phyloP scores from a whole-genome alignment of 192 early-diverging fungal genomes.

The Entrophospora sp. region DNA sequence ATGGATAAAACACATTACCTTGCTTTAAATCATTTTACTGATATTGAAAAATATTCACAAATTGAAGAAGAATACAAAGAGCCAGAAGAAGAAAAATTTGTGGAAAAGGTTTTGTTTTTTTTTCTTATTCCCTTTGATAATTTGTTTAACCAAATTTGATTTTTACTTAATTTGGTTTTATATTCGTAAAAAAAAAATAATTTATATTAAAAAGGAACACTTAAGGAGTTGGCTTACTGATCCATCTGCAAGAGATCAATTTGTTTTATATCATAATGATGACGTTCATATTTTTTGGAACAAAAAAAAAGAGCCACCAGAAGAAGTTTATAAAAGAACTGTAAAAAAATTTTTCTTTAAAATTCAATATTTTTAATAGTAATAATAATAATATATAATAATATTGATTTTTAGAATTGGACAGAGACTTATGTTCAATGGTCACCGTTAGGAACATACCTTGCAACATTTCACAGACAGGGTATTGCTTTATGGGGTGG shows the following conservation, averaged over 20 bases:
- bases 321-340: conserved; percentile 56
- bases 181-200: not conserved
- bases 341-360: conserved; percentile 24
- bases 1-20: conserved; percentile 71
- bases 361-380: not conserved
- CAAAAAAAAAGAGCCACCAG: conserved; percentile 75
- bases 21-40: conserved; percentile 80
- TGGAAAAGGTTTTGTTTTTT: conserved; percentile 56
- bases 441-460: conserved; percentile 91
- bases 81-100: conserved; percentile 62
- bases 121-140: too few species aligned
- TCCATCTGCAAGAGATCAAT: conserved; percentile 80
- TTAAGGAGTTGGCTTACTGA: conserved; percentile 85
- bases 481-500: conserved; percentile 98
- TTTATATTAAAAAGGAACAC: conserved; percentile 53
- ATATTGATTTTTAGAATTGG: conserved; percentile 65
- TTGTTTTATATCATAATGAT: conserved; percentile 75
- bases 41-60: conserved; percentile 75
- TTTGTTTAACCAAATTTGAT: too few species aligned
- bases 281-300: conserved; percentile 86
- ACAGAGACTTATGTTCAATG: conserved; percentile 89
- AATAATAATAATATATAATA: not conserved
- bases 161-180: not conserved
- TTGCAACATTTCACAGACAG: conserved; percentile 88
- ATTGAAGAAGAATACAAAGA: conserved; percentile 69